These are phyloP conservation scores for Haplosporangium sp. DNA, from an alignment of 371 early-diverging fungal genomes.

Conservation along the genomic window DNA sequence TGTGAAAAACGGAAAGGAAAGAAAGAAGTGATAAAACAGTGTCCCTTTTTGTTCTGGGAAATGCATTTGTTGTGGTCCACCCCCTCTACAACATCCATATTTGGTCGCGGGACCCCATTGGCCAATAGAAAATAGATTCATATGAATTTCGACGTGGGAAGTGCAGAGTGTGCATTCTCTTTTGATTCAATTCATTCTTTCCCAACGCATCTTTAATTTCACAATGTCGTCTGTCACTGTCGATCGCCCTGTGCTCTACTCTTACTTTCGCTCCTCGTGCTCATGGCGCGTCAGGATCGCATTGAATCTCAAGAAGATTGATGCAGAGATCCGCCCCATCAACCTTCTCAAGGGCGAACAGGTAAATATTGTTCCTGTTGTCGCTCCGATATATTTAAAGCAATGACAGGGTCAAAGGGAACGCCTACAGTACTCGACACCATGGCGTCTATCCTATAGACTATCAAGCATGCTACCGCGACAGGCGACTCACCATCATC, in stretches of 20 bases:
- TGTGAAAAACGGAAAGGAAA: too few relatives aligned
- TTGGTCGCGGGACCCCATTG: too few relatives aligned
- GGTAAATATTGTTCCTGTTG: conserved; percentile 37
- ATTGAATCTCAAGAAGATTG: conserved; percentile 78
- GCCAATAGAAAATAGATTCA: too few relatives aligned
- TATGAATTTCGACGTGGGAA: too few relatives aligned
- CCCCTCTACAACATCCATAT: too few relatives aligned
- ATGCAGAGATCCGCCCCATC: conserved; percentile 70
- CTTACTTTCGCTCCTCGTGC: conserved; percentile 82
- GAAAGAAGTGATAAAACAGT: too few relatives aligned
- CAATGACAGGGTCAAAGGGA: too few relatives aligned
- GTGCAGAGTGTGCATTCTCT: too few relatives aligned
- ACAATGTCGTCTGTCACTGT: conserved; percentile 15
- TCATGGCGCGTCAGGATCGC: conserved; percentile 85
- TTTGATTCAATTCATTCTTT: background rate
- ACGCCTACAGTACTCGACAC: background rate
- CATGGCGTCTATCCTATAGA: background rate
- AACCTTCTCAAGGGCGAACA: conserved; percentile 82
- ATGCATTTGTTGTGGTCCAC: too few relatives aligned
- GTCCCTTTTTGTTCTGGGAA: too few relatives aligned
- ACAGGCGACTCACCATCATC: background rate
- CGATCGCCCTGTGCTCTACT: conserved; percentile 69
- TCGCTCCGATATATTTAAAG: background rate
- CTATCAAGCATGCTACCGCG: background rate
- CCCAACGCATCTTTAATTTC: background rate